Base-by-base conservation (phyloP, 2,329 filamentous ascomycete species). In the Trichoderma atroviride region DNA sequence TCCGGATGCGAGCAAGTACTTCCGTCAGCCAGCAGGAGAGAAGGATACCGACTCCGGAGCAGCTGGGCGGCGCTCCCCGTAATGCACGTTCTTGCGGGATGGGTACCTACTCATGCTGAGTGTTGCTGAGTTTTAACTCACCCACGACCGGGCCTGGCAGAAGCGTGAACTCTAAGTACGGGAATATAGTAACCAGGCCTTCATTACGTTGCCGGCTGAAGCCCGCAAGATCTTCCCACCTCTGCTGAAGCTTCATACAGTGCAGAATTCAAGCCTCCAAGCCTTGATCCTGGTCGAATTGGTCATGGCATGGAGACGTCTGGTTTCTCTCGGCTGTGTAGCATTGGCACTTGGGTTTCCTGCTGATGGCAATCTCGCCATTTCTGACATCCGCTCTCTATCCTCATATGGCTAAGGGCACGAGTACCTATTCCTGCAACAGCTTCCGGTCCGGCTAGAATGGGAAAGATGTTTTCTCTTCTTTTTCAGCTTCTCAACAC, bases 1-100 rank as follows among this genome's bases (percentile, higher is more conserved):
- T 68, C 70, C 73, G 73, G 73, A 74, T 72, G 73, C 70, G 71
- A 73, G 70, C 57, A 71, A 56, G 59, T 66, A 69, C 72, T 71
- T 74, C 72, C 72, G 72, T 72, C 71, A 68, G 65, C 66, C 67
- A 72, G 64, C 59, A 71, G 14, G 40, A 59, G 47, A 33, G 64
- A 56, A 67, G 43, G 59, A 57, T 63, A 64, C 60, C 60, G 43
- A 66, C 33, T 53, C 61, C 55, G 61, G 61, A 69, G 68, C 57
- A 66, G 63, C 56, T 59, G 61, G 47, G 61, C 52, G 22, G 59
- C 37, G 60, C 60, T 64, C 64, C 64, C 35, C 64, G 40, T 52
- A 24, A 67, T 67, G 64, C 64, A 67, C 16, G 31, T 16, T 59
- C 14, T 67, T 59, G 55, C 55, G 40, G 64, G 55, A 67, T 58